Evolutionary conservation across 2,329 filamentous ascomycete genomes (phyloP).

Genomic region (Clonostachys chloroleuca): DNA sequence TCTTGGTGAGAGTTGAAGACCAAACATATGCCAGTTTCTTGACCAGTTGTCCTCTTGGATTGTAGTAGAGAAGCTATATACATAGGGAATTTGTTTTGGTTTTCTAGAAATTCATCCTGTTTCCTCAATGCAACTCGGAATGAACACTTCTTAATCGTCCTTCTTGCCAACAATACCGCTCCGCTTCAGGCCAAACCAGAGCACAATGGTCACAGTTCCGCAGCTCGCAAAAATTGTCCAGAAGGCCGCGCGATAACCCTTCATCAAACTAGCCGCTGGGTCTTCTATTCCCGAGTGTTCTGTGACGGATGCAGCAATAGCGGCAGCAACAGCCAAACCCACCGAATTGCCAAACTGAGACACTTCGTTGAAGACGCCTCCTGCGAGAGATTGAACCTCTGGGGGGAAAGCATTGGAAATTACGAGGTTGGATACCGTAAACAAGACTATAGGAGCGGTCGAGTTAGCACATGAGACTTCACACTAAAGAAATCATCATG

Average conservation of each 20-base stretch:
- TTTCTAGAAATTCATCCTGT: no score
- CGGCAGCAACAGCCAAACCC: constrained; percentile 44
- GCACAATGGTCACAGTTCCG: constrained; percentile 18
- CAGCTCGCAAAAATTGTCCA: constrained; percentile 43
- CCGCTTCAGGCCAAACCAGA: constrained; percentile 33
- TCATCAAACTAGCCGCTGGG: constrained; percentile 31
- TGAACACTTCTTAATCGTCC: constrained; percentile 13
- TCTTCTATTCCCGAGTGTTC: constrained; percentile 21
- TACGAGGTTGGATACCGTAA: constrained; percentile 49
- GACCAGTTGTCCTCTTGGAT: neutral
- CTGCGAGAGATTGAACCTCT: constrained; percentile 51
- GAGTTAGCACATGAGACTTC: neutral
- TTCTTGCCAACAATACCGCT: constrained; percentile 46
- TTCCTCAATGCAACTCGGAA: no score
- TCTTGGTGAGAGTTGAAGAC: neutral
- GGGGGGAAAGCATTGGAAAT: constrained; percentile 49
- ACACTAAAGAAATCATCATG: neutral
- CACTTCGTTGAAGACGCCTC: constrained; percentile 55
- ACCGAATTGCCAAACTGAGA: constrained; percentile 52
- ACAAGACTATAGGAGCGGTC: constrained; percentile 30
- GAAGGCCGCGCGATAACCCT: constrained; percentile 46
- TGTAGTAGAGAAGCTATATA: no score
- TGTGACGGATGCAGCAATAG: constrained; percentile 39
- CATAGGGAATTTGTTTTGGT: no score
- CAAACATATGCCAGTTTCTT: neutral